Evolutionary conservation across 164 flowering plant genomes (phyloP).

Genomic region (Saururus chinensis): DNA sequence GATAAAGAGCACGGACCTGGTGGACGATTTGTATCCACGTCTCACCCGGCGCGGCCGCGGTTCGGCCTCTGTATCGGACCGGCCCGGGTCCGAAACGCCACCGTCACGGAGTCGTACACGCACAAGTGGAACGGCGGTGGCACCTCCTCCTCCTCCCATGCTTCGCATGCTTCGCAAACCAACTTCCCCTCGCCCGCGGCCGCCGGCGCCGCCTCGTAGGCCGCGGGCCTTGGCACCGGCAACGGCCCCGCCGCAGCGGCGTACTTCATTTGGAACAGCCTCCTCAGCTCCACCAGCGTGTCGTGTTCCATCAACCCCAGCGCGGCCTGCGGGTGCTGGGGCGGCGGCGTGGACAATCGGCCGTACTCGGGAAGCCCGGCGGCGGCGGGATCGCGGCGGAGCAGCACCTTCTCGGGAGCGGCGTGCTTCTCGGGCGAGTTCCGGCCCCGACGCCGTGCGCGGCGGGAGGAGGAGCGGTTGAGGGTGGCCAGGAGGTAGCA

Average conservation of each 20-base stretch:
- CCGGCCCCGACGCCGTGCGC: background rate
- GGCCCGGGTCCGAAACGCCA: constrained; percentile 27
- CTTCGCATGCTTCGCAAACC: constrained; percentile 19
- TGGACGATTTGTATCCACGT: background rate
- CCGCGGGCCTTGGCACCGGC: too few relatives aligned
- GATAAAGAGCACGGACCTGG: background rate
- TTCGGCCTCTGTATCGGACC: constrained; percentile 48
- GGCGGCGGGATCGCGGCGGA: constrained; percentile 11
- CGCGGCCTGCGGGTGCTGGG: too few relatives aligned
- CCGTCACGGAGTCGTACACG: constrained; percentile 29
- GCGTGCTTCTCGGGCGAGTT: background rate
- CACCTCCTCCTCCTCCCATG: constrained; percentile 23
- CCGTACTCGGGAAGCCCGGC: background rate
- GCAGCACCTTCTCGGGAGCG: constrained; percentile 14
- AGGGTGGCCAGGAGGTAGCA: constrained; percentile 19
- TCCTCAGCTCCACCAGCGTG: constrained; percentile 10
- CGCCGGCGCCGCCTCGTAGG: background rate
- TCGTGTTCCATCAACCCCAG: constrained; percentile 11
- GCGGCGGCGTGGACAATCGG: background rate
- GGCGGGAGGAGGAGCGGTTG: constrained; percentile 8
- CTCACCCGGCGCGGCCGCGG: constrained; percentile 6
- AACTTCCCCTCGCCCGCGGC: background rate
- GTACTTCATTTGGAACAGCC: constrained; percentile 22
- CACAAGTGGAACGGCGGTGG: constrained; percentile 37
- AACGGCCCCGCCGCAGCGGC: constrained; percentile 13